Evolutionary conservation across 2,329 filamentous ascomycete species (phyloP).

Genomic region (Huntiella moniliformis): DNA sequence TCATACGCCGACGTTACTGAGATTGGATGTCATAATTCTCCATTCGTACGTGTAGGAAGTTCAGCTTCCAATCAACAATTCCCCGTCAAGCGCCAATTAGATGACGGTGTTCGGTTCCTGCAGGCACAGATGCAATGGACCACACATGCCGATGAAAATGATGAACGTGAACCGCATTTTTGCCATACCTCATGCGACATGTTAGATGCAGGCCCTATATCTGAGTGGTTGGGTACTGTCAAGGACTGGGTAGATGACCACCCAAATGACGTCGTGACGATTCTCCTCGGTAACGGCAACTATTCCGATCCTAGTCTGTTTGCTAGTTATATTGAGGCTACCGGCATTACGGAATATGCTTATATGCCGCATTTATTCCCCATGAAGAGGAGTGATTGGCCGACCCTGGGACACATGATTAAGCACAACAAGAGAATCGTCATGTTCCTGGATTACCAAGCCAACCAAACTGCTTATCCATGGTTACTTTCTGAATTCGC

Average conservation of each 20-base stretch:
- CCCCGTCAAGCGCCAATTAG: conserved; percentile 48
- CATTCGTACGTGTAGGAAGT: conserved; percentile 52
- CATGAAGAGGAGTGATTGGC: conserved; percentile 62
- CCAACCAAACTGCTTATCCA: conserved; percentile 58
- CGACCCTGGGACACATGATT: conserved; percentile 62
- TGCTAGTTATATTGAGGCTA: conserved; percentile 46
- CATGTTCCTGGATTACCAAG: conserved; percentile 70
- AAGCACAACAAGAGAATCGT: conserved; percentile 50
- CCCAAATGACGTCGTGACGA: conserved; percentile 73
- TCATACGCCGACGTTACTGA: conserved; percentile 69
- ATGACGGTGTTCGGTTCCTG: conserved; percentile 53
- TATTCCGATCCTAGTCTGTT: conserved; percentile 47
- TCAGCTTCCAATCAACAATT: conserved; percentile 59
- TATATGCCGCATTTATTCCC: conserved; percentile 55
- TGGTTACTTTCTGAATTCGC: conserved; percentile 79
- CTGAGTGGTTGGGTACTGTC: conserved; percentile 51
- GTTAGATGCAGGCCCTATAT: conserved; percentile 62
- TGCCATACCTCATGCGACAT: conserved; percentile 75
- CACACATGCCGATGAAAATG: conserved; percentile 21
- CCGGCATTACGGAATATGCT: conserved; percentile 53
- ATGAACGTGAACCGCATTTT: conserved; percentile 42
- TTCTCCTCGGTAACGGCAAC: conserved; percentile 71
- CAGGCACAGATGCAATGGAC: conserved; percentile 46
- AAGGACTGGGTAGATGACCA: conserved; percentile 53
- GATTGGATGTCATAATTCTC: conserved; percentile 64